Percentiles rank a stretch among this genome's conserved stretches.
These are phyloP conservation scores for Monilinia fructicola DNA, from an alignment of 2,329 filamentous ascomycete genomes.

Conservation along the genomic window DNA sequence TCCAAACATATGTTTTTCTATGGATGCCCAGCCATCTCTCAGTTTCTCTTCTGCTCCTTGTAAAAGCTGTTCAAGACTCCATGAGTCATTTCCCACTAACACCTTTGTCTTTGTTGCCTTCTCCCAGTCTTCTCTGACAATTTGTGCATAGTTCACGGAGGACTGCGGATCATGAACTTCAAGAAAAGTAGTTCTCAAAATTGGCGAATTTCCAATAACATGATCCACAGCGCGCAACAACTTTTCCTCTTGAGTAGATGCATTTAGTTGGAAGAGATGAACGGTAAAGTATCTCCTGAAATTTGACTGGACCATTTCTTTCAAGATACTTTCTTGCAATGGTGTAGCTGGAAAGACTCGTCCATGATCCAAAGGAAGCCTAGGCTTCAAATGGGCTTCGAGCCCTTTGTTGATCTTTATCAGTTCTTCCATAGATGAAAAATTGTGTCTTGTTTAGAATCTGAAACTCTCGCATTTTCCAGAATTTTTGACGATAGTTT, in stretches of 20 bases:
- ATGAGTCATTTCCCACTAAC: not conserved
- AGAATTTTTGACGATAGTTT: conserved; percentile 65
- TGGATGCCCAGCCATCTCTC: conserved; percentile 41
- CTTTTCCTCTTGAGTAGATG: conserved; percentile 53
- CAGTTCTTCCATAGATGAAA: conserved; percentile 28
- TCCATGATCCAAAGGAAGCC: conserved; percentile 49
- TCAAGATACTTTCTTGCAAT: conserved; percentile 82
- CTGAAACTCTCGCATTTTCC: conserved; percentile 29
- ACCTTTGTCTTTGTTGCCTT: not conserved
- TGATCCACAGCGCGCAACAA: conserved; percentile 62
- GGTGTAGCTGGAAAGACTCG: conserved; percentile 72
- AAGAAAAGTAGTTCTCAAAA: conserved; percentile 73
- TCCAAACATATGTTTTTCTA: conserved; percentile 31
- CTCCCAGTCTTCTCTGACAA: conserved; percentile 43
- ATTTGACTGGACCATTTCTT: conserved; percentile 74
- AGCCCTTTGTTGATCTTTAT: conserved; percentile 42
- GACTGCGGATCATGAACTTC: conserved; percentile 62
- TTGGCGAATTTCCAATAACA: conserved; percentile 62
- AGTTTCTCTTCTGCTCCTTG: conserved; percentile 45
- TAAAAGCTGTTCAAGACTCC: conserved; percentile 41
- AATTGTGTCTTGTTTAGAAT: not conserved
- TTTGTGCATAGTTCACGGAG: conserved; percentile 55
- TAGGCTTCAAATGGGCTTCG: conserved; percentile 42
- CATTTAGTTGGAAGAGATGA: conserved; percentile 65
- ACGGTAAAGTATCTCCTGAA: conserved; percentile 83